Conservation (phyloP, 75 land plant species). For the Chamaecyparis obtusa region DNA sequence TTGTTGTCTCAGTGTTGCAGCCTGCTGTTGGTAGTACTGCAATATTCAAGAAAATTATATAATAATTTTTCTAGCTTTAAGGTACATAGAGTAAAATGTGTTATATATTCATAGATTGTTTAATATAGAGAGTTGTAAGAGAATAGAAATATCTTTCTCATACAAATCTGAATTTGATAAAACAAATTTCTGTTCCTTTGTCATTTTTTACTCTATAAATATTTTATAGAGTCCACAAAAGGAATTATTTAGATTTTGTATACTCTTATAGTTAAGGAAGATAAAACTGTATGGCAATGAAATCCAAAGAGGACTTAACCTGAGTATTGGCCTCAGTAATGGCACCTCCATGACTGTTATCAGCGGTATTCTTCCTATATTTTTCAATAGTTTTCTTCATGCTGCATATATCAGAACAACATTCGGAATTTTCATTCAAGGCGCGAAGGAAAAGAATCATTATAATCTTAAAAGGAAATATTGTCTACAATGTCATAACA, state of each 20-base stretch:
- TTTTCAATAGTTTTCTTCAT: neutral
- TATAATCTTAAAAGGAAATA: neutral
- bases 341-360: neutral
- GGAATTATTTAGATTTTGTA: neutral
- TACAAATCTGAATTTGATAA: neutral
- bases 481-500: neutral
- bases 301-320: neutral
- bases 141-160: neutral
- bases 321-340: neutral
- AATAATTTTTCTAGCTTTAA: neutral
- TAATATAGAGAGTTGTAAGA: neutral
- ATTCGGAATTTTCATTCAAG: neutral
- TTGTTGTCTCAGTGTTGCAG: neutral
- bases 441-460: neutral
- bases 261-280: neutral
- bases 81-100: neutral
- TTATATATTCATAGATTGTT: too few species aligned
- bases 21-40: slow-evolving; percentile 1
- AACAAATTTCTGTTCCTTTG: neutral
- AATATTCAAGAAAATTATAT: neutral
- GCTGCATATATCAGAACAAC: neutral
- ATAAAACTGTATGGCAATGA: neutral
- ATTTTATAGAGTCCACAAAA: neutral
- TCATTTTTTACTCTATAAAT: neutral
- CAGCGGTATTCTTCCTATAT: neutral